phyloP scores from a whole-genome alignment of 345 rosid species.

The Citropsis articulata region DNA sequence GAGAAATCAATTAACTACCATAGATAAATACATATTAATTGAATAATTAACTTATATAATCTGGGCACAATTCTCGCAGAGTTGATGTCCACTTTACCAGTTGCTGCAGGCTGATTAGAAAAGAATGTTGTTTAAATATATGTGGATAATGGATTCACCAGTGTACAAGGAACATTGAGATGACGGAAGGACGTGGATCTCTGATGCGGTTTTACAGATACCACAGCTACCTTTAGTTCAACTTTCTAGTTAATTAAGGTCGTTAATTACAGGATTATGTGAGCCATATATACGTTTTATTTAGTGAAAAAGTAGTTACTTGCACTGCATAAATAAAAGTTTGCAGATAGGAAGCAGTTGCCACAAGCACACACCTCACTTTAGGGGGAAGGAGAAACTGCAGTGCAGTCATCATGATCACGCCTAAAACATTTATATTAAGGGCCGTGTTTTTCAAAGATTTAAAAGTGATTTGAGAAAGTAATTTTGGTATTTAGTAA shows the following conservation, averaged over 20 bases:
- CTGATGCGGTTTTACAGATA: constrained; percentile 2
- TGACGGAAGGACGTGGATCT: not conserved
- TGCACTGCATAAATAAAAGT: not conserved
- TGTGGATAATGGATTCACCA: not conserved
- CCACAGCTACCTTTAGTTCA: not conserved
- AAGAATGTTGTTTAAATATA: not conserved
- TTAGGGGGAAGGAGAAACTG: not conserved
- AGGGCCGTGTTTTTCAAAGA: no score
- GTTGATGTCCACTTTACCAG: not conserved
- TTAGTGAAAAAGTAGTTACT: not conserved
- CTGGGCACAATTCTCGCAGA: not conserved
- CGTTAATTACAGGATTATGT: not conserved
- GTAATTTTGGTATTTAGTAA: no score
- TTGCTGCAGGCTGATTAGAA: not conserved
- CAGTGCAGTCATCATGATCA: not conserved
- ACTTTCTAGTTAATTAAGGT: not conserved
- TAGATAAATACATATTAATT: not conserved
- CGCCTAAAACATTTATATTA: not conserved
- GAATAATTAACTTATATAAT: not conserved
- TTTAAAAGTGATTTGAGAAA: no score
- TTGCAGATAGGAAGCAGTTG: constrained; percentile 47
- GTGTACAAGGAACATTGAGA: not conserved
- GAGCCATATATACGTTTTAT: no score
- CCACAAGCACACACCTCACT: not conserved
- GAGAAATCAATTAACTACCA: not conserved